Evolutionary conservation across 2,329 filamentous ascomycete genomes (phyloP), one percentile per base, ranked within the genome.

Genomic region (Colletotrichum musicola): DNA sequence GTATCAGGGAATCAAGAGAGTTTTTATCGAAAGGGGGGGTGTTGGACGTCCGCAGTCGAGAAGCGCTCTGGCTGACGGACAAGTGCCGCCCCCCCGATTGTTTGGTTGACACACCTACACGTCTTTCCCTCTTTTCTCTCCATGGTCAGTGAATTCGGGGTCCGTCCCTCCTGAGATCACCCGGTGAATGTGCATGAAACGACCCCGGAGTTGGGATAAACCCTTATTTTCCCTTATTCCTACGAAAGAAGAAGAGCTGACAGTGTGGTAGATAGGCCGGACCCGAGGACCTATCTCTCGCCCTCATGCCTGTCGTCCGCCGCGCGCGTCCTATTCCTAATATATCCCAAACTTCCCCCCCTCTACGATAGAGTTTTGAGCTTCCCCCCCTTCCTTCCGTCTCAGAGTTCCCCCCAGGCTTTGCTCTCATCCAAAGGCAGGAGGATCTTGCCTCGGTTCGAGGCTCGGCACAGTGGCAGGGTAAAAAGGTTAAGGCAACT

Each of bases 61-160:
- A 69, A 69, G 66, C 44, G 66, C 66, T 69, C 66, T 69, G 66
- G 66, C 66, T 56, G 55, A 18, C 56, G 66, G 66, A 38, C 20
- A 16, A 18, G 4, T 27, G 42, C 62, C 3, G 14, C 44, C 44
- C 44, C 30, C 49, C 62, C 27, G 9, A 57, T 61, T 61, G 54
- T 46, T 27, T 51, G 56, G 50, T 61, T 69, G 20, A 62, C 47
- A 65, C 65, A 50, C 54, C 30, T 16, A 51, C 25, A 46, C 13
- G 9, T 25, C 51, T 38, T 5, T 5, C 47, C 50, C 47, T 2
- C 25, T 50, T 14, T n/a, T n/a, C 30, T 12, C 46, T 25, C 42
- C 6, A 6, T 30, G 27, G 27, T 30, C 27, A 10, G 9, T 9
- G 9, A 30, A 2, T 7, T 30, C 58, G 51, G 62, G 66, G 55